Percentiles rank a stretch among this genome's conserved stretches.
Conservation (phyloP, 2,329 filamentous ascomycete species). For the Passalora sequoiae region DNA sequence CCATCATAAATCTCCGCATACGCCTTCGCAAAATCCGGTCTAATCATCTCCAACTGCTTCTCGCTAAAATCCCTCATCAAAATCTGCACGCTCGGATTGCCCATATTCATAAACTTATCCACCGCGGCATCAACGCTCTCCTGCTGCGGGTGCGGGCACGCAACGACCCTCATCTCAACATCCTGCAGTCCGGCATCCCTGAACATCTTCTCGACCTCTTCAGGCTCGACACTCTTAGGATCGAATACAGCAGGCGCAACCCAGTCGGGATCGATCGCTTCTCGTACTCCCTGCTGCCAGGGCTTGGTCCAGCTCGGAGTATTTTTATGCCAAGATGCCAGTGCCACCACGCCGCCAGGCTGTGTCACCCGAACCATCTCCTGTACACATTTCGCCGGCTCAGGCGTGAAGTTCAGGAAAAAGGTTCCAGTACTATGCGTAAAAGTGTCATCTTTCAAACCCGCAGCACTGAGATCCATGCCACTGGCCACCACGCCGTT, state of each 20-base stretch:
- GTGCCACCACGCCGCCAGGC: conserved; percentile 31
- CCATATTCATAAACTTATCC: conserved; percentile 12
- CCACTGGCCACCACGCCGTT: conserved; percentile 8
- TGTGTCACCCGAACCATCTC: conserved; percentile 34
- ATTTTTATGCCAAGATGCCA: conserved; percentile 12
- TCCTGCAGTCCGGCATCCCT: background rate
- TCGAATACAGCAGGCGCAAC: conserved; percentile 8
- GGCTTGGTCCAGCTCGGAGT: conserved; percentile 3
- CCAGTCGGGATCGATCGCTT: conserved; percentile 3
- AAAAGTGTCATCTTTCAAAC: conserved; percentile 7
- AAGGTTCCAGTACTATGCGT: conserved; percentile 9
- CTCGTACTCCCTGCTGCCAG: conserved; percentile 10
- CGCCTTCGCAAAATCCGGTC: conserved; percentile 6
- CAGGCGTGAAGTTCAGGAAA: conserved; percentile 17
- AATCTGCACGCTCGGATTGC: conserved; percentile 8
- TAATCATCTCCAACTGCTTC: conserved; percentile 40
- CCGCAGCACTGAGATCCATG: conserved; percentile 6
- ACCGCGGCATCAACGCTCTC: conserved; percentile 7
- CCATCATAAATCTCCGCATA: conserved; percentile 8
- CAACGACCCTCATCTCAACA: conserved; percentile 5
- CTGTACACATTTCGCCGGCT: conserved; percentile 22
- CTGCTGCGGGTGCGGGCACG: conserved; percentile 8
- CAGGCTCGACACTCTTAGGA: background rate
- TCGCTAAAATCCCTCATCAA: conserved; percentile 10
- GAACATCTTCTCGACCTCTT: conserved; percentile 5